phyloP scores from a whole-genome alignment of 257 asterid genomes.

The Capsicum baccatum region DNA sequence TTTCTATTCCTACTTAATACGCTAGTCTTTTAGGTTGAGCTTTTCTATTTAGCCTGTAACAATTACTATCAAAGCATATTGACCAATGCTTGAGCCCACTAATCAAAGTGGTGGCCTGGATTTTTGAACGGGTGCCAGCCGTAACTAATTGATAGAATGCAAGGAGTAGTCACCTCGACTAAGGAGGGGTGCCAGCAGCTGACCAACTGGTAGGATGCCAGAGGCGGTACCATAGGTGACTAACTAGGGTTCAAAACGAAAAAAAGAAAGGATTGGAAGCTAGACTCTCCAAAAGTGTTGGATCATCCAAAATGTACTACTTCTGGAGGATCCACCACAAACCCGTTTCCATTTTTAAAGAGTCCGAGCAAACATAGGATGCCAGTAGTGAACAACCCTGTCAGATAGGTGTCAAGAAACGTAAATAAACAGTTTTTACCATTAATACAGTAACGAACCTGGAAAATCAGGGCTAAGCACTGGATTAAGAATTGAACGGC shows the following conservation, averaged over 20 bases:
- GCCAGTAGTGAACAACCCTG: neutral
- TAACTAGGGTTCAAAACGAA: neutral
- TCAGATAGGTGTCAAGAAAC: neutral
- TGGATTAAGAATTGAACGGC: slow-evolving; percentile 86
- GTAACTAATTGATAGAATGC: neutral
- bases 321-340: too few species aligned
- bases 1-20: too few species aligned
- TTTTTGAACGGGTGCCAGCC: too few species aligned
- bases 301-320: too few species aligned
- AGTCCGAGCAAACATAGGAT: neutral
- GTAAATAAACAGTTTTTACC: neutral
- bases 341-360: too few species aligned
- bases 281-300: too few species aligned
- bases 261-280: neutral
- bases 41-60: too few species aligned
- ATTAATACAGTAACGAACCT: slow-evolving; percentile 48
- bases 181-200: neutral
- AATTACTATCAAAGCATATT: too few species aligned
- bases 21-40: too few species aligned
- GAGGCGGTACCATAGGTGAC: neutral
- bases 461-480: slow-evolving; percentile 56
- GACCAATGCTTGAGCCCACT: too few species aligned
- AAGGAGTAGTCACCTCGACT: neutral
- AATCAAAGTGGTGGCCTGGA: neutral
- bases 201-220: neutral